Conservation (phyloP, 1,139 yeast species). For the Suhomyces chickasaworum region DNA sequence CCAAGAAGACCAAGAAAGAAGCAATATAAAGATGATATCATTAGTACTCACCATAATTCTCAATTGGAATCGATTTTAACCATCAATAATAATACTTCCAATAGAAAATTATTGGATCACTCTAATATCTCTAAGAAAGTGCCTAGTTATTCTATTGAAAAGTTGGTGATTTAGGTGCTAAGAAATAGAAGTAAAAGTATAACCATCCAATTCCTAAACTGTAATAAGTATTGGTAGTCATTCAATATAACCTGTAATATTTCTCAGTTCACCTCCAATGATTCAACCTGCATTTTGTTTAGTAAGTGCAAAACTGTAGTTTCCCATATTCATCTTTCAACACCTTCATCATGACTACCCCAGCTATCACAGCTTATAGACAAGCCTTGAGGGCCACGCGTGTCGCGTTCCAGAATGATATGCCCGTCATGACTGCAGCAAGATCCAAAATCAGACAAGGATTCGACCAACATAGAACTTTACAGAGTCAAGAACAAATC, state of each 20-base stretch:
- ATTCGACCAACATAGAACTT: slow-evolving; percentile 41
- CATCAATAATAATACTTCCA: slow-evolving; percentile 33
- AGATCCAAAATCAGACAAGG: slow-evolving; percentile 64
- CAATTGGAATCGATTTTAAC: slow-evolving; percentile 45
- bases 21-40: slow-evolving; percentile 23
- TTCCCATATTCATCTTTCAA: neutral
- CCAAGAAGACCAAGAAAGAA: slow-evolving; percentile 23
- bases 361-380: slow-evolving; percentile 59
- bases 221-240: too few relatives aligned
- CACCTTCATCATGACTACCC: slow-evolving; percentile 9
- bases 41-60: slow-evolving; percentile 27
- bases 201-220: neutral
- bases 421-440: slow-evolving; percentile 58
- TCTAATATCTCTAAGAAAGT: slow-evolving; percentile 40
- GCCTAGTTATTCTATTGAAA: slow-evolving; percentile 57
- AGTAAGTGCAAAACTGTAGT: neutral
- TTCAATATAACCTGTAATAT: too few relatives aligned
- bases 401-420: slow-evolving; percentile 64
- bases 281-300: neutral
- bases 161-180: slow-evolving; percentile 36
- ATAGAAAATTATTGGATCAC: slow-evolving; percentile 30
- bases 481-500: slow-evolving; percentile 39
- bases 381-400: slow-evolving; percentile 70
- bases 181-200: neutral
- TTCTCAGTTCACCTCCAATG: too few relatives aligned